Evolutionary conservation across 495 filamentous ascomycete species (phyloP), one percentile per base, ranked within the genome.

Genomic region (Thozetella sp.): DNA sequence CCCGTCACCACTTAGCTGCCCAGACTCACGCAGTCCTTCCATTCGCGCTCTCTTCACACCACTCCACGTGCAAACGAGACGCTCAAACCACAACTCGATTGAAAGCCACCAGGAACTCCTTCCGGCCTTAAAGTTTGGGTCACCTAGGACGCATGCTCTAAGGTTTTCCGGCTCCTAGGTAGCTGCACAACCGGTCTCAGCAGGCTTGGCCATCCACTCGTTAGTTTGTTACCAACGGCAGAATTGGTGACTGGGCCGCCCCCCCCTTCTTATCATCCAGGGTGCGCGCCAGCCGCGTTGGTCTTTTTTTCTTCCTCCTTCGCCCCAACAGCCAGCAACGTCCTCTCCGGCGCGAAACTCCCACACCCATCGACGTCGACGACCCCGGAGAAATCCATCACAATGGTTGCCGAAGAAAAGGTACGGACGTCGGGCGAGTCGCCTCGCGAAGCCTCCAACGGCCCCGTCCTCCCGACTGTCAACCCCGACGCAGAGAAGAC

Each of bases 371-470:
- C 15, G 48, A 13, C n/a, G 12, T 34, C 2, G 50, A 30, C 4
- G 20, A 9, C 23, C 20, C 3, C 22, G n/a, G 25, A 56, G 1
- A 57, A 50, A 13, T 26, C 23, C 26, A 45, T 24, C 59, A 66
- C 53, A 26, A 76, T 76, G 73, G 68, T 66, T 46, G 84, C 89
- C 56, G 89, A 87, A 67, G 88, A 96, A 74, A 96, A 96, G 75
- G 86, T 76, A 55, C 89, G 93, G 68, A 80, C 83, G 54, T 97
- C 93, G 30, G 89, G 86, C 74, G 92, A 93, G 72, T 76, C 80
- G 57, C 80, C 84, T 65, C 80, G 85, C 69, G 72, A 82, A 57
- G 62, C 43, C 9, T 10, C 83, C 51, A 78, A 78, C 53, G 81
- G 85, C 58, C 86, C 89, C 54, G 78, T 90, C 52, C 78, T 96